Base-by-base conservation (phyloP, 2,329 filamentous ascomycete species). In the Bretziella fagacearum region DNA sequence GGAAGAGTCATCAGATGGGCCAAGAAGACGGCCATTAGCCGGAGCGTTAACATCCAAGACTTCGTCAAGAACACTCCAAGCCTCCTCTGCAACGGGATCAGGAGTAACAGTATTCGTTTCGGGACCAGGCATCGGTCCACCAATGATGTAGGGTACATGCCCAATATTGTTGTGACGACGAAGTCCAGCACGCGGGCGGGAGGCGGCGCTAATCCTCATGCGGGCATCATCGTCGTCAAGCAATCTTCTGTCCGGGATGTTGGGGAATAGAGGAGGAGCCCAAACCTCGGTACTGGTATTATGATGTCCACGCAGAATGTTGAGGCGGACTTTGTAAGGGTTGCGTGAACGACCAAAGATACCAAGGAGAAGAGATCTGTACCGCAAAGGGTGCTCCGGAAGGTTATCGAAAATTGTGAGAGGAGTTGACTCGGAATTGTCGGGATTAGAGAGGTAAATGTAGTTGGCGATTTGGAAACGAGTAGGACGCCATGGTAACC, bases 1-100 rank as follows among this genome's bases (percentile, higher is more conserved):
- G 13, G 30, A 33, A 6, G 30, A 33, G 11, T 4, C 13, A 15
- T 7, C 17, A 3, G 15, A 22, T 22, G 35, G 7, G 10, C 23
- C 32, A 25, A 42, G 29, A 25, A 18, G 29, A 6, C 18, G 35
- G 18, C 18, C 35, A 37, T 10, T 30, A 26, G 17, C 11, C 11
- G 15, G 15, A 22, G 42, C 17, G 18, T 25, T 35, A 15, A 74
- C 71, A 51, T 87, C 80, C 53, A 84, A 74, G 36, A 84, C 86
- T 59, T 80, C 83, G 55, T 95, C 87, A 52, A 96, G 79, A 17
- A 83, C 85, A 52, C 86, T 84, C 91, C 89, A 95, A 3, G 89
- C 85, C 49, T 78, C 72, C 46, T 81, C 70, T n/a, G 13, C 30
- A n/a, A 10, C 30, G 13, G 30, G 30, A n/a, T n/a, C 6, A n/a